Evolutionary conservation across 805 yeast species (phyloP).

Genomic region (Candida ficus): DNA sequence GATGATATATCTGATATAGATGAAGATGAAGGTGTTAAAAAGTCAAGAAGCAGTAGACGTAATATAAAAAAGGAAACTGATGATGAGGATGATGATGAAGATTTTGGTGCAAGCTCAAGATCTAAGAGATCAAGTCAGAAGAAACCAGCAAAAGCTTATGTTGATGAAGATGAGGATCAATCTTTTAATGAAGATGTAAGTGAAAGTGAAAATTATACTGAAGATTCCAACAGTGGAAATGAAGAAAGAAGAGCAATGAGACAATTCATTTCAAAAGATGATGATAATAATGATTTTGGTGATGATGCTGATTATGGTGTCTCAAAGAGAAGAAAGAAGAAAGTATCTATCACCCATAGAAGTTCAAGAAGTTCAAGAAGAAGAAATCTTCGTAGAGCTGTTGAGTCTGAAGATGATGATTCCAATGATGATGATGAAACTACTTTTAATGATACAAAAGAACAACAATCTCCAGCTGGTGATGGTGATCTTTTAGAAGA

Average conservation of each 20-base stretch:
- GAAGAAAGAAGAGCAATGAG: slow-evolving; percentile 17
- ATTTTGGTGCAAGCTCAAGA: slow-evolving; percentile 2
- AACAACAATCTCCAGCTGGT: slow-evolving; percentile 19
- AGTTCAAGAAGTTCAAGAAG: slow-evolving; percentile 15
- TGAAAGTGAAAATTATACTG: slow-evolving; percentile 19
- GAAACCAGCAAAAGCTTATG: slow-evolving; percentile 7
- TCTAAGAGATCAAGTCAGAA: slow-evolving; percentile 10
- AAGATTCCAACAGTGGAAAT: slow-evolving; percentile 9
- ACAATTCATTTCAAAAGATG: slow-evolving; percentile 24
- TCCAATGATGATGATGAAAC: slow-evolving; percentile 5
- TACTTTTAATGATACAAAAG: too few relatives aligned
- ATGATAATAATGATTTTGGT: slow-evolving; percentile 25
- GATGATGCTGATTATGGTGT: slow-evolving; percentile 12
- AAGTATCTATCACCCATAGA: slow-evolving; percentile 4
- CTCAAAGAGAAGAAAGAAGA: slow-evolving; percentile 9
- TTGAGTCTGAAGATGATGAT: not conserved
- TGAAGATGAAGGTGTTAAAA: slow-evolving; percentile 8
- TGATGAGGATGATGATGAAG: slow-evolving; percentile 6
- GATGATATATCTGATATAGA: slow-evolving; percentile 24
- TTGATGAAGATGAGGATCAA: slow-evolving; percentile 27
- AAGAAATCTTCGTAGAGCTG: slow-evolving; percentile 12
- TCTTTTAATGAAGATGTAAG: slow-evolving; percentile 37
- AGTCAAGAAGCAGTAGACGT: not conserved
- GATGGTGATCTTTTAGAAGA: slow-evolving; percentile 50
- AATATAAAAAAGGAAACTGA: not conserved